A percentile compares a stretch with the other conserved stretches of the same genome.
Evolutionary conservation across 345 rosid genomes (phyloP).

Genomic region (Bruguiera gymnorhiza): DNA sequence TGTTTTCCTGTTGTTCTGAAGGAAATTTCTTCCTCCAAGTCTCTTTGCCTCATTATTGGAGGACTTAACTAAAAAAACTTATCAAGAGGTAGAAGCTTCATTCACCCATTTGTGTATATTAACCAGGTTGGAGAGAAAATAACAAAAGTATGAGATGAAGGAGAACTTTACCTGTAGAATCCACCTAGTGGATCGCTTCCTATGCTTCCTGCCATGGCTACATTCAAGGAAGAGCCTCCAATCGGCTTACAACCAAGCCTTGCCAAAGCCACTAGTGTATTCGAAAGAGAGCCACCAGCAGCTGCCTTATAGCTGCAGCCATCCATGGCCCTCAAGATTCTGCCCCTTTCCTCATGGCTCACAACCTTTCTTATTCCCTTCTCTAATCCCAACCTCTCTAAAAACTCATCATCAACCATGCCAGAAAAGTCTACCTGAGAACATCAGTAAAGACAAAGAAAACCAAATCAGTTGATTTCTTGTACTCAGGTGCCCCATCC

Average conservation of each 20-base stretch:
- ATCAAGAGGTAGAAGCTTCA: background rate
- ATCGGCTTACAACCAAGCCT: conserved; percentile 66
- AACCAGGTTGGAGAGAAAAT: conserved; percentile 9
- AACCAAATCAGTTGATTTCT: background rate
- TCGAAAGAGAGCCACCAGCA: conserved; percentile 95
- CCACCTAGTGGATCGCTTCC: conserved; percentile 89
- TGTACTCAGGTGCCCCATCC: background rate
- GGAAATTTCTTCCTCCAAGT: background rate
- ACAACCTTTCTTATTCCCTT: conserved; percentile 86
- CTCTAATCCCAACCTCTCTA: conserved; percentile 62
- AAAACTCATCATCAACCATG: conserved; percentile 70
- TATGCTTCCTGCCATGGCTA: conserved; percentile 88
- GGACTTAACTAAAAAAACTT: background rate
- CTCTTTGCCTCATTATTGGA: background rate
- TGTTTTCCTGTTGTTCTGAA: background rate
- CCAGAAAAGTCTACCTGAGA: conserved; percentile 95
- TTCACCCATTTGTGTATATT: background rate
- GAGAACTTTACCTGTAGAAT: conserved; percentile 66
- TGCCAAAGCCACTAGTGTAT: conserved; percentile 79
- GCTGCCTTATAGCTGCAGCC: conserved; percentile 99
- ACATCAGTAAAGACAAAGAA: conserved; percentile 4
- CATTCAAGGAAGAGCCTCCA: conserved; percentile 57
- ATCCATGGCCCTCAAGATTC: conserved; percentile 88
- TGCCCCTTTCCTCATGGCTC: conserved; percentile 93
- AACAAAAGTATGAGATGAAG: conserved; percentile 6